phyloP scores from a whole-genome alignment of 768 basidiomycete genomes.

The Pulveroboletus sp. region DNA sequence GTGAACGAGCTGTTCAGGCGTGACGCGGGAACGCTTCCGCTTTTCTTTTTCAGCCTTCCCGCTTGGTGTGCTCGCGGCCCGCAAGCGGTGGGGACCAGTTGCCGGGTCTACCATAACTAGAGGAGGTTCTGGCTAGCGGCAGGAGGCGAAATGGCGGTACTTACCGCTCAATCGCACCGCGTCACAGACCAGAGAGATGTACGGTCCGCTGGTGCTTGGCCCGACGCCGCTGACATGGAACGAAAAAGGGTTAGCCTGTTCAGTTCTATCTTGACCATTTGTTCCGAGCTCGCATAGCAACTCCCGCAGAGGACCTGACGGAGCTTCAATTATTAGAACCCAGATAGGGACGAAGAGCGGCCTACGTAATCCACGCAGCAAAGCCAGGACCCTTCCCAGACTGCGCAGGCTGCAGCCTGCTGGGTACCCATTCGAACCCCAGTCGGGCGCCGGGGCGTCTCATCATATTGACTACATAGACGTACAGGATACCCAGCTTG shows the following conservation, averaged over 20 bases:
- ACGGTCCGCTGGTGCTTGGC: conserved; percentile 20
- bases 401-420: too few relatives aligned
- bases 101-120: conserved; percentile 29
- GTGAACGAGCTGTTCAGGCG: conserved; percentile 73
- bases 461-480: background rate
- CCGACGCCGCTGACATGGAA: conserved; percentile 30
- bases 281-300: conserved; percentile 33
- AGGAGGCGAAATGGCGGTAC: conserved; percentile 27
- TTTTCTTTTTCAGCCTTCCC: conserved; percentile 47
- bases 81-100: conserved; percentile 35
- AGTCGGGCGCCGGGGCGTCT: background rate
- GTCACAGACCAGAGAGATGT: conserved; percentile 27
- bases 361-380: conserved; percentile 2
- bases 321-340: conserved; percentile 7
- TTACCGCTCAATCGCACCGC: conserved; percentile 14
- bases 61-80: conserved; percentile 22
- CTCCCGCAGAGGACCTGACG: conserved; percentile 24
- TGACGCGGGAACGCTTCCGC: conserved; percentile 74
- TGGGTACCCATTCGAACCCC: background rate
- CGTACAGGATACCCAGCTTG: background rate
- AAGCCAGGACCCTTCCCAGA: background rate
- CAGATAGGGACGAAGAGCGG: conserved; percentile 10
- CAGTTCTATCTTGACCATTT: conserved; percentile 17
- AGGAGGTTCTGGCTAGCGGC: conserved; percentile 24
- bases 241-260: conserved; percentile 25